These are phyloP conservation scores for Millerozyma acaciae DNA, from an alignment of 805 yeast genomes.

Conservation along the genomic window DNA sequence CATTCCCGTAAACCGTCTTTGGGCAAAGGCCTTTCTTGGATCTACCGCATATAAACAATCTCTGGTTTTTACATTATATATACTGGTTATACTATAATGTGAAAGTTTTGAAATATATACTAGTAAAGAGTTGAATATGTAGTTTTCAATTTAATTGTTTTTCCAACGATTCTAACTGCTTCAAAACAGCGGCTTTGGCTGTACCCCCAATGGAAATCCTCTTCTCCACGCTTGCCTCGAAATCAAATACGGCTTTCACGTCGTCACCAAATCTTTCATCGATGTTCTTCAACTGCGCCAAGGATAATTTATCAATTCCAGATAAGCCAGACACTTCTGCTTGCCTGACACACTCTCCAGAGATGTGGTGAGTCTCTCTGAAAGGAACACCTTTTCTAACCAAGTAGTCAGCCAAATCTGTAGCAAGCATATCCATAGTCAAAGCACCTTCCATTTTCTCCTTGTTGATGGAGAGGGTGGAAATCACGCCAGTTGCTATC, in stretches of 20 bases:
- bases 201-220: conserved; percentile 97
- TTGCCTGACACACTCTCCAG: conserved; percentile 92
- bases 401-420: conserved; percentile 95
- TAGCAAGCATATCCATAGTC: conserved; percentile 98
- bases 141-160: background rate
- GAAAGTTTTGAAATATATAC: background rate
- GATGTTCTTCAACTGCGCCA: conserved; percentile 74
- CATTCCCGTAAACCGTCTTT: too few relatives aligned
- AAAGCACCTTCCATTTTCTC: conserved; percentile 81
- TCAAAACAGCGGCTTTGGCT: conserved; percentile 81
- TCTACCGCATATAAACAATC: too few relatives aligned
- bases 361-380: conserved; percentile 98
- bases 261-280: conserved; percentile 79
- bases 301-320: conserved; percentile 81
- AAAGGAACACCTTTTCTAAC: conserved; percentile 98
- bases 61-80: too few relatives aligned
- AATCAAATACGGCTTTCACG: conserved; percentile 81
- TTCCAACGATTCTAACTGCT: conserved; percentile 53
- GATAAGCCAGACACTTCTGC: conserved; percentile 76
- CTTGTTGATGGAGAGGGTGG: conserved; percentile 72
- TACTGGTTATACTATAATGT: too few relatives aligned
- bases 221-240: conserved; percentile 93
- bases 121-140: background rate
- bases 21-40: too few relatives aligned
- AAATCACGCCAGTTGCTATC: conserved; percentile 94